Evolutionary conservation across 2,329 filamentous ascomycete genomes (phyloP), one percentile per base, ranked within the genome.

Genomic region (Paraphaeosphaeria minitans): DNA sequence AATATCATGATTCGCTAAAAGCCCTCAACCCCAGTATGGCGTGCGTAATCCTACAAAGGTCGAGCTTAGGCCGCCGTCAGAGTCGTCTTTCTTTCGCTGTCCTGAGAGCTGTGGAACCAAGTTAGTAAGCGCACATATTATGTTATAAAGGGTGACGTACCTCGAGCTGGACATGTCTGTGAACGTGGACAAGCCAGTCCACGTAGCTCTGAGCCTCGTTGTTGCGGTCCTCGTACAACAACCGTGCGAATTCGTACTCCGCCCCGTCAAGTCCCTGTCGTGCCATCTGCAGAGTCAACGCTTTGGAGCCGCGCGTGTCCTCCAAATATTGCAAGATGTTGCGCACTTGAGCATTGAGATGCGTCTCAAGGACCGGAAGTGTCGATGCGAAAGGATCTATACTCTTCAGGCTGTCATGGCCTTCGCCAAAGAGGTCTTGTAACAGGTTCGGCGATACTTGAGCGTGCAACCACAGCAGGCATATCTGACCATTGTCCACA

Each of bases 161-260:
- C 77, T 99, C 95, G 64, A 97, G 82, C 75, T 97, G 93, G 64
- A 99, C 95, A 66, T 91, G 89, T 69, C 94, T 89, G 79, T 99
- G 95, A 62, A 98, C 85, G 77, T 97, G 91, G 58, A 99, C 95
- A 71, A 99, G 83, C 95, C 95, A 99, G 79, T 99, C 95, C 35
- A 98, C 95, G 78, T 98, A 99, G 74, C 91, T 96, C 79, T 96
- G 93, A 37, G 95, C 95, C 80, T 99, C 95, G 67, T 97, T 97
- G 77, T 98, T 98, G 65, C 95, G 86, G 74, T 99, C 95, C 79
- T 99, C 95, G 33, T 97, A 88, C 66, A 99, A 78, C 78, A 96
- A 82, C 54, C 93, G 84, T 8, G 95, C 95, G 81, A 98, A 99
- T 77, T 99, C 95, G 71, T 93, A 98, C 77, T 99, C 95, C 3